phyloP scores from a whole-genome alignment of 2,329 filamentous ascomycete genomes.

The Thielaviopsis euricoi region DNA sequence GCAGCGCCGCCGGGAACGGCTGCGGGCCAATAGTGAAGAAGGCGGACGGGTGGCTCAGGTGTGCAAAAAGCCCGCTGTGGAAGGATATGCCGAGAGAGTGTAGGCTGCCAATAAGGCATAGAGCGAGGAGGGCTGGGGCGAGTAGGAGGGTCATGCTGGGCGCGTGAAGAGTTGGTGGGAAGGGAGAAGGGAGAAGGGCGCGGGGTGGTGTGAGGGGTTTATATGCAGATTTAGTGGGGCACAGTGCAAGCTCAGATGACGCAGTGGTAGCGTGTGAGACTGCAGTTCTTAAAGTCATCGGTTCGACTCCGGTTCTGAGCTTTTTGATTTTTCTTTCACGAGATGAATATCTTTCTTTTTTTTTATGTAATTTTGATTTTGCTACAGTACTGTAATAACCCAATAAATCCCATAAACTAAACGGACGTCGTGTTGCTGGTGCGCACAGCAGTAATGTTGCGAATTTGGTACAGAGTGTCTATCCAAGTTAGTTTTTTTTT shows the following conservation, averaged over 20 bases:
- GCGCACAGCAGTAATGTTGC: not conserved
- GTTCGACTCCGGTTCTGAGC: not conserved
- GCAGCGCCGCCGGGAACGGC: not conserved
- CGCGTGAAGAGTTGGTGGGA: too few species aligned
- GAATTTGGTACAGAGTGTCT: conserved; percentile 8
- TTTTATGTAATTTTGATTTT: too few species aligned
- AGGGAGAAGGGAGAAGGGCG: too few species aligned
- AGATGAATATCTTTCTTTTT: too few species aligned
- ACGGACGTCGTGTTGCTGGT: not conserved
- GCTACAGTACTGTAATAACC: not conserved
- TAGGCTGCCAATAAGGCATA: not conserved
- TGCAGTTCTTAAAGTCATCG: too few species aligned
- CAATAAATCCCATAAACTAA: not conserved
- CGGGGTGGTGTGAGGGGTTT: too few species aligned
- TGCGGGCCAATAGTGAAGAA: not conserved
- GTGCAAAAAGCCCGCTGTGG: conserved; percentile 4
- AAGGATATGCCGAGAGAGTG: conserved; percentile 1
- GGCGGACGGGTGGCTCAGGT: not conserved
- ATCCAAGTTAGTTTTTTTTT: not conserved
- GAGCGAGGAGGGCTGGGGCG: not conserved
- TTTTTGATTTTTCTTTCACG: not conserved
- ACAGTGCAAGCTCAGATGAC: too few species aligned
- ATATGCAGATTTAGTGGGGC: too few species aligned
- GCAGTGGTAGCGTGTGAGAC: too few species aligned
- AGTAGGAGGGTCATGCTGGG: not conserved